These are phyloP conservation scores for Exophiala sp. DNA, from an alignment of 2,329 filamentous ascomycete genomes.

Conservation along the genomic window DNA sequence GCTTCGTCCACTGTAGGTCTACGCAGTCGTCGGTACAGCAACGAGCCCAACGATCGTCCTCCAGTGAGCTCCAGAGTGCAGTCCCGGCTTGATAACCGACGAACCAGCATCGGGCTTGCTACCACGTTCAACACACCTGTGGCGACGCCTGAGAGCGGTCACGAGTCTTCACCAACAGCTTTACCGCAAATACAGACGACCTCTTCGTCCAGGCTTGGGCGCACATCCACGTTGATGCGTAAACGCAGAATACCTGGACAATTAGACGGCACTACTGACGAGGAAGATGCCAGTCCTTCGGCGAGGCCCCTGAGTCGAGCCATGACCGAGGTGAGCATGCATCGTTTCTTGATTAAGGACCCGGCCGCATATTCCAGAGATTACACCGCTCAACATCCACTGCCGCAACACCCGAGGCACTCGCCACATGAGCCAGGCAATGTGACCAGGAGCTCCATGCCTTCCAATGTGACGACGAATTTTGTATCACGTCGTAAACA, in stretches of 20 bases:
- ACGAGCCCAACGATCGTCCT: conserved; percentile 38
- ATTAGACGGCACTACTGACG: conserved; percentile 32
- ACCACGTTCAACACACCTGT: conserved; percentile 10
- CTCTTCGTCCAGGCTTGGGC: conserved; percentile 39
- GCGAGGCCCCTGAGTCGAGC: conserved; percentile 42
- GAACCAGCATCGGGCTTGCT: conserved; percentile 21
- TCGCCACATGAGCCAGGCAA: conserved; percentile 7
- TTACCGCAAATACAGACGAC: conserved; percentile 30
- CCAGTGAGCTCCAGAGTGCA: conserved; percentile 31
- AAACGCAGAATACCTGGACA: conserved; percentile 34
- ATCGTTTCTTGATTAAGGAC: conserved; percentile 34
- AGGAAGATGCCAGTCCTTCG: conserved; percentile 34
- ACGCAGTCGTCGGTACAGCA: conserved; percentile 36
- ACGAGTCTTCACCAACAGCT: conserved; percentile 29
- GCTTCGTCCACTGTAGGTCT: conserved; percentile 32
- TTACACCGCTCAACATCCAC: conserved; percentile 33
- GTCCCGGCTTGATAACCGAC: conserved; percentile 40
- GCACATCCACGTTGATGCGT: conserved; percentile 39
- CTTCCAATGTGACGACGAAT: conserved; percentile 22
- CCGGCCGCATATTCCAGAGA: conserved; percentile 31
- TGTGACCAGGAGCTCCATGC: conserved; percentile 22
- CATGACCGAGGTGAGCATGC: conserved; percentile 40
- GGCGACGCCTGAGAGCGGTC: conserved; percentile 8
- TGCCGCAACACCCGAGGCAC: conserved; percentile 25
- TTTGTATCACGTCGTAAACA: conserved; percentile 26